phyloP scores from a whole-genome alignment of 23 red algal genomes.

The Gracilaria gracilis region DNA sequence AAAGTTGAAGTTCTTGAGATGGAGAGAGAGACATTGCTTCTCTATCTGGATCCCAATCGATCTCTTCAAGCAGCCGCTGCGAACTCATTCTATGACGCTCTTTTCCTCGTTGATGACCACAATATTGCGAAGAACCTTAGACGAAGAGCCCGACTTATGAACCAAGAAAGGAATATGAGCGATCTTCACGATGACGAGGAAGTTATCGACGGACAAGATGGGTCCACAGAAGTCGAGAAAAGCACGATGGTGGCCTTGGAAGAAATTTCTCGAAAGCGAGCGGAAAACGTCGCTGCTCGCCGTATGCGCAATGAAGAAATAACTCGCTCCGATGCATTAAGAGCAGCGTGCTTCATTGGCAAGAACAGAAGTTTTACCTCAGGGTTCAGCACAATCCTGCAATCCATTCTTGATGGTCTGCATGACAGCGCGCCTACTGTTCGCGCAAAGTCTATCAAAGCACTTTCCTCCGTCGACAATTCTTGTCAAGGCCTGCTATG shows the following conservation, averaged over 20 bases:
- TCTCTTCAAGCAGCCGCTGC: constrained; percentile 31
- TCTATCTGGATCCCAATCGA: constrained; percentile 39
- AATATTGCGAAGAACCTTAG: constrained; percentile 30
- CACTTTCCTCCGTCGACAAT: constrained; percentile 47
- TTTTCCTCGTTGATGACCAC: constrained; percentile 53
- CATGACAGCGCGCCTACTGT: constrained; percentile 62
- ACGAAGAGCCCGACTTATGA: constrained; percentile 6
- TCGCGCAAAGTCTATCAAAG: constrained; percentile 70
- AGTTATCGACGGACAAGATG: constrained; percentile 45
- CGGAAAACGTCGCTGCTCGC: constrained; percentile 10
- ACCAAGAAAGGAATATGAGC: background rate
- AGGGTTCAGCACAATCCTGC: constrained; percentile 46
- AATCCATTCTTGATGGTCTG: constrained; percentile 66
- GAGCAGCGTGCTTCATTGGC: constrained; percentile 33
- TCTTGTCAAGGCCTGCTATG: constrained; percentile 39
- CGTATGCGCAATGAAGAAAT: constrained; percentile 43
- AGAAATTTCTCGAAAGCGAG: constrained; percentile 5
- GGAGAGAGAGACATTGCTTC: constrained; percentile 22
- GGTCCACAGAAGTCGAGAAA: background rate
- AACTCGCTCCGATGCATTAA: constrained; percentile 13
- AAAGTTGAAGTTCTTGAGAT: constrained; percentile 36
- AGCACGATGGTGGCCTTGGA: constrained; percentile 2
- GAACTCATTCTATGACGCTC: constrained; percentile 52
- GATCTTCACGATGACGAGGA: constrained; percentile 16
- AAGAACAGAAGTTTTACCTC: constrained; percentile 47